Evolutionary conservation across 2,329 filamentous ascomycete species (phyloP).

Genomic region (Fusarium sarcochroum): DNA sequence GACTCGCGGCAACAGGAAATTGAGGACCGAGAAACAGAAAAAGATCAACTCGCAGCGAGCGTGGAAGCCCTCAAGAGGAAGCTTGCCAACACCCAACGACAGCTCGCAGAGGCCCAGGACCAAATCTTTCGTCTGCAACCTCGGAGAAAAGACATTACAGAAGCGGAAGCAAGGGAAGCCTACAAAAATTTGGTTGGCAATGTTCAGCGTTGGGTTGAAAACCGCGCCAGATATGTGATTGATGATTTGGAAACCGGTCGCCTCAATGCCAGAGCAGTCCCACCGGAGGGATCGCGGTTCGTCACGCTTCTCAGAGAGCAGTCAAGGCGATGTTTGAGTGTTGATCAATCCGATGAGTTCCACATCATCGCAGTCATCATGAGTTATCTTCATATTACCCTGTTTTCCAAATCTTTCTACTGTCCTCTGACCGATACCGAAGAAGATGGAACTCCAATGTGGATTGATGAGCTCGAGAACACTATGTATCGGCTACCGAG

Average conservation of each 20-base stretch:
- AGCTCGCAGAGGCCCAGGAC: slow-evolving; percentile 52
- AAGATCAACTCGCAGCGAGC: slow-evolving; percentile 46
- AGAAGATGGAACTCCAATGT: slow-evolving; percentile 50
- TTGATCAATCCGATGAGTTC: slow-evolving; percentile 53
- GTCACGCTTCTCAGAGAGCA: slow-evolving; percentile 54
- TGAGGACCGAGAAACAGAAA: slow-evolving; percentile 51
- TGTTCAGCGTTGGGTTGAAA: slow-evolving; percentile 56
- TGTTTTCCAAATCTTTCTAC: slow-evolving; percentile 57
- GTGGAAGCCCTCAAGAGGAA: slow-evolving; percentile 52
- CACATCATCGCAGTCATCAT: slow-evolving; percentile 55
- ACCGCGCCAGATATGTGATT: slow-evolving; percentile 50
- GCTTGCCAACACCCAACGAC: slow-evolving; percentile 48
- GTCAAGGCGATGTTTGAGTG: slow-evolving; percentile 51
- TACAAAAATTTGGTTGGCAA: slow-evolving; percentile 53
- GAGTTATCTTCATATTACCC: slow-evolving; percentile 55
- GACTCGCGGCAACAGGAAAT: slow-evolving; percentile 55
- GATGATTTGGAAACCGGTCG: slow-evolving; percentile 52
- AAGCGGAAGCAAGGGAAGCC: slow-evolving; percentile 53
- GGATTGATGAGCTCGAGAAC: slow-evolving; percentile 53
- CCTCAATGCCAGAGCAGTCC: slow-evolving; percentile 42
- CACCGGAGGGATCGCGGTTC: slow-evolving; percentile 50
- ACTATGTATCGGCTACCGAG: slow-evolving; percentile 54
- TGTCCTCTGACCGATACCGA: slow-evolving; percentile 53
- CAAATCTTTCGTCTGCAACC: slow-evolving; percentile 54
- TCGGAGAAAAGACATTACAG: slow-evolving; percentile 54